These are phyloP conservation scores for Trypanosoma melophagium DNA, from an alignment of 208 protist genomes.

Conservation along the genomic window DNA sequence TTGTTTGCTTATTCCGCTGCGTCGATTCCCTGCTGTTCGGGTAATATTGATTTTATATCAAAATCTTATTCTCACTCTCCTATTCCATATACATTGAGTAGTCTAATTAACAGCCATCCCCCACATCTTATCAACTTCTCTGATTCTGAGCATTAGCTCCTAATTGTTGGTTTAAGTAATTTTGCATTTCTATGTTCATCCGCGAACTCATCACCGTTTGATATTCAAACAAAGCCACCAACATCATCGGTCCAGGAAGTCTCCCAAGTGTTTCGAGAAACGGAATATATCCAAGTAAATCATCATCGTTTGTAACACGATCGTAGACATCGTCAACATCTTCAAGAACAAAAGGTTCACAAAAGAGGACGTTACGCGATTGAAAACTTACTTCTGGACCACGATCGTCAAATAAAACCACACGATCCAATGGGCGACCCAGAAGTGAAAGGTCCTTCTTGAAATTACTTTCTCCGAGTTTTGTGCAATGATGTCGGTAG, in stretches of 20 bases:
- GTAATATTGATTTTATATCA: too few relatives aligned
- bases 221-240: conserved; percentile 35
- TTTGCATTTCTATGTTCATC: neutral
- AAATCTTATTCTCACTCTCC: neutral
- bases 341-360: conserved; percentile 56
- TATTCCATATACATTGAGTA: too few relatives aligned
- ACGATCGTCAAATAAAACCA: conserved; percentile 71
- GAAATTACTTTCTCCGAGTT: conserved; percentile 28
- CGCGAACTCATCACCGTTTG: conserved; percentile 2
- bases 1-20: neutral
- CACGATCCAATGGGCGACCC: conserved; percentile 31
- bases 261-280: conserved; percentile 34
- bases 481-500: conserved; percentile 53
- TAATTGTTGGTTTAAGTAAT: too few relatives aligned
- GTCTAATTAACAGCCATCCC: too few relatives aligned
- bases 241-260: conserved; percentile 29
- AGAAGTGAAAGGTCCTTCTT: conserved; percentile 56
- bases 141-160: too few relatives aligned
- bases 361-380: conserved; percentile 54
- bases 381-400: conserved; percentile 59
- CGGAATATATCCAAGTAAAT: conserved; percentile 18
- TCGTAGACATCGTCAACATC: conserved; percentile 29
- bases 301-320: conserved; percentile 5
- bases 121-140: too few relatives aligned
- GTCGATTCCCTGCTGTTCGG: neutral